These are phyloP conservation scores for Maudiozyma serrabonitensis DNA, from an alignment of 805 yeast species.

Conservation along the genomic window DNA sequence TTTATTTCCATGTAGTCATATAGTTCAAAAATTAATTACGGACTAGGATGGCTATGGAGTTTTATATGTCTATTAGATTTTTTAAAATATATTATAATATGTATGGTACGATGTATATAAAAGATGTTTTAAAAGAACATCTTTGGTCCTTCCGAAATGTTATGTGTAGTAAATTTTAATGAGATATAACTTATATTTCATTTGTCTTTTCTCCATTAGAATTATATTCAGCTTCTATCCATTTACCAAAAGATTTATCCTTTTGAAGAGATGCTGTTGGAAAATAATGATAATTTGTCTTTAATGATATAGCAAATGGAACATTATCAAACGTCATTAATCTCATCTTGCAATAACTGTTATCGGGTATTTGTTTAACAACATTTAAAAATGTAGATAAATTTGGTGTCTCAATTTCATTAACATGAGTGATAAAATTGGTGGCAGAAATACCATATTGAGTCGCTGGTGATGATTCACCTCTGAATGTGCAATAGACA, in stretches of 20 bases:
- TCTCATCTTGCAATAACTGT: constrained; percentile 71
- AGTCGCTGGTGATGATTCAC: constrained; percentile 77
- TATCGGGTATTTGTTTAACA: constrained; percentile 65
- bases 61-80: too few relatives aligned
- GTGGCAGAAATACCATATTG: constrained; percentile 73
- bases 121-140: too few relatives aligned
- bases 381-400: constrained; percentile 56
- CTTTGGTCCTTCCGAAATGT: too few relatives aligned
- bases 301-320: constrained; percentile 76
- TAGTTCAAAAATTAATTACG: too few relatives aligned
- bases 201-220: constrained; percentile 24
- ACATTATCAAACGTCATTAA: constrained; percentile 77
- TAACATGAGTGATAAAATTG: constrained; percentile 81
- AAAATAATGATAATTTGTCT: constrained; percentile 84
- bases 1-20: too few relatives aligned
- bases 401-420: constrained; percentile 63
- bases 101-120: too few relatives aligned
- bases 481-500: constrained; percentile 70
- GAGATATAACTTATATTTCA: not conserved
- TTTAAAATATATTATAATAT: too few relatives aligned
- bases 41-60: too few relatives aligned
- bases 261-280: constrained; percentile 57
- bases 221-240: constrained; percentile 46
- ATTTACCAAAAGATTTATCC: constrained; percentile 36
- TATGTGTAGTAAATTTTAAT: too few relatives aligned